Evolutionary conservation across 2,329 filamentous ascomycete species (phyloP), one percentile per base, ranked within the genome.

Genomic region (Trichoderma cornu-damae): DNA sequence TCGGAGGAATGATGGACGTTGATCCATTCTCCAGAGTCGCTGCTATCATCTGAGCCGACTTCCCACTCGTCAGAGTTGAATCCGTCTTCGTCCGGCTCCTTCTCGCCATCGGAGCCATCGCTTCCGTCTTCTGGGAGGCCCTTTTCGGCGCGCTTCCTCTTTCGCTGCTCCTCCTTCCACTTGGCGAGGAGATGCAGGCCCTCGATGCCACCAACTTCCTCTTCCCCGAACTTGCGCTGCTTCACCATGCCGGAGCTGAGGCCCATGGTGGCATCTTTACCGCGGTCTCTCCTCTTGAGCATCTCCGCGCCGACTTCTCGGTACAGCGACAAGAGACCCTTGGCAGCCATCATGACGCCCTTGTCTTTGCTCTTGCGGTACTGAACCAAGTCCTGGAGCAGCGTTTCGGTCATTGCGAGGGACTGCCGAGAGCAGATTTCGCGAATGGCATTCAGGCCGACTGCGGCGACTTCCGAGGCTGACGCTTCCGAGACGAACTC

Each of bases 291-390:
- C 78, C 90, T 95, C 73, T 87, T 88, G 59, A 99, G 77, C 75
- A 97, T 82, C 63, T 96, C 89, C 0, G 94, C 90, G 34, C 88
- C 91, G 12, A 96, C 88, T 68, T 97, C 92, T 64, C 94, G 81
- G 76, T 96, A 99, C 5, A 99, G 79, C 22, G 90, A 90, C 40
- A 99, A 78, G 6, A 99, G 77, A 62, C 94, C 93, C 71, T 94
- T 93, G 12, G 93, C 91, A 6, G 94, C 94, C 94, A 99, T 97
- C 83, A 96, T 92, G n/a, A 94, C 89, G 59, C 93, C 92, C 77
- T 97, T 99, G 69, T 99, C 94, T 70, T 99, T 99, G 69, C 90
- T 96, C 78, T 95, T 96, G 60, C 90, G 84, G 74, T 99, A 97
- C 77, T 94, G 88, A 8, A 97, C 91, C 52, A 99, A 75, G 77